phyloP scores from a whole-genome alignment of 2,329 filamentous ascomycete genomes.

The Pyricularia grisea region DNA sequence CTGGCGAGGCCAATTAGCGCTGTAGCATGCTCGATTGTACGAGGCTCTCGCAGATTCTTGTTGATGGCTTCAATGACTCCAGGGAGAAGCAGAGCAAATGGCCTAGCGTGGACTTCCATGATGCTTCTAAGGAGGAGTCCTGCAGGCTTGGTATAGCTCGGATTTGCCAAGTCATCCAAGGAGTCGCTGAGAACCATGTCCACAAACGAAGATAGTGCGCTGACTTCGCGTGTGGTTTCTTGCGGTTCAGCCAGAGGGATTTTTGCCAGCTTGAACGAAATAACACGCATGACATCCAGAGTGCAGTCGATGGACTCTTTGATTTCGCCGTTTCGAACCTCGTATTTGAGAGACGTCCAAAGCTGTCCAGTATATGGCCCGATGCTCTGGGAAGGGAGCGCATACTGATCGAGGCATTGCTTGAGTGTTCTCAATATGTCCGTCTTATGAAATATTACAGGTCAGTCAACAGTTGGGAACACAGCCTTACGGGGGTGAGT shows the following conservation, averaged over 20 bases:
- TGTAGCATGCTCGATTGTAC: conserved; percentile 38
- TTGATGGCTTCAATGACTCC: conserved; percentile 37
- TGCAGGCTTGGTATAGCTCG: conserved; percentile 40
- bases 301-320: conserved; percentile 48
- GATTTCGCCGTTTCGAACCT: conserved; percentile 51
- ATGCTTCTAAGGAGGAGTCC: conserved; percentile 43
- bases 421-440: conserved; percentile 48
- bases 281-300: conserved; percentile 40
- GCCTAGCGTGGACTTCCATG: conserved; percentile 34
- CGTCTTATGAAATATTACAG: conserved; percentile 22
- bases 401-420: conserved; percentile 41
- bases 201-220: conserved; percentile 31
- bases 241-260: neutral
- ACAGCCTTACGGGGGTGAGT: neutral
- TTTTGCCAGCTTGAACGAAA: conserved; percentile 30
- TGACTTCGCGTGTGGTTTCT: neutral
- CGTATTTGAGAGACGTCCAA: conserved; percentile 53
- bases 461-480: neutral
- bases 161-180: conserved; percentile 40
- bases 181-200: conserved; percentile 42
- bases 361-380: conserved; percentile 39
- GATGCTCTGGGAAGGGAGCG: conserved; percentile 34
- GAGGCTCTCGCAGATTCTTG: conserved; percentile 39
- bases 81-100: conserved; percentile 38
- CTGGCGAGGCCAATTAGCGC: conserved; percentile 42